phyloP scores from a whole-genome alignment of 768 basidiomycete genomes.

The Hygrocybe punicea region DNA sequence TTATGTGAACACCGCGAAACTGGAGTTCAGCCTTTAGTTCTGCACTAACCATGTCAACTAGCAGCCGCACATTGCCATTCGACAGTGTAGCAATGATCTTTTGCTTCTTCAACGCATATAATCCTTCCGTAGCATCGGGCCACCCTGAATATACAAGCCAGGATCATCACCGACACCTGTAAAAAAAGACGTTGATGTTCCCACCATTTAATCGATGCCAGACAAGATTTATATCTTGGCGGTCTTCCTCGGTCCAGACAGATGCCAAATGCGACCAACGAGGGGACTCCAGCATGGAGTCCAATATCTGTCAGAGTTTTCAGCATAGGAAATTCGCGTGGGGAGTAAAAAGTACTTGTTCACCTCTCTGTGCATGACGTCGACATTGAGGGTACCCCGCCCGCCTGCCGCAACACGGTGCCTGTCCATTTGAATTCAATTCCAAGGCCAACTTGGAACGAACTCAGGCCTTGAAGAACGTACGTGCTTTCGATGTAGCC shows the following conservation, averaged over 20 bases:
- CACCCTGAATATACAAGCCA: conserved; percentile 42
- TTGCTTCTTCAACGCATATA: conserved; percentile 50
- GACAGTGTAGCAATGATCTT: conserved; percentile 53
- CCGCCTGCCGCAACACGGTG: conserved; percentile 41
- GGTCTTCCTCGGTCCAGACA: conserved; percentile 43
- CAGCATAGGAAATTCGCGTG: neutral
- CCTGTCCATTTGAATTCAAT: neutral
- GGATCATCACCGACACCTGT: neutral
- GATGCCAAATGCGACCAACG: conserved; percentile 51
- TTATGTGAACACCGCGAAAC: neutral
- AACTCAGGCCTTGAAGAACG: neutral
- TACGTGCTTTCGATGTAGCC: conserved; percentile 39
- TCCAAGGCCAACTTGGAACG: neutral
- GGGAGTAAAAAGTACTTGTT: neutral
- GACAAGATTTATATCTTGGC: conserved; percentile 43
- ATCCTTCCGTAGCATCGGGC: conserved; percentile 50
- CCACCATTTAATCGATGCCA: conserved; percentile 63
- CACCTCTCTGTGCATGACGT: conserved; percentile 55
- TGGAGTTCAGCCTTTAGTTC: neutral
- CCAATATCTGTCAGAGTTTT: conserved; percentile 45
- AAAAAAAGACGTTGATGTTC: conserved; percentile 2
- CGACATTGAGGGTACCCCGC: conserved; percentile 48
- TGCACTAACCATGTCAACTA: conserved; percentile 54
- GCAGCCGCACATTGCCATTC: conserved; percentile 60
- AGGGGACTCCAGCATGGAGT: conserved; percentile 46